Conservation (phyloP, 140 eudicot species). For the Flaveria floridana region DNA sequence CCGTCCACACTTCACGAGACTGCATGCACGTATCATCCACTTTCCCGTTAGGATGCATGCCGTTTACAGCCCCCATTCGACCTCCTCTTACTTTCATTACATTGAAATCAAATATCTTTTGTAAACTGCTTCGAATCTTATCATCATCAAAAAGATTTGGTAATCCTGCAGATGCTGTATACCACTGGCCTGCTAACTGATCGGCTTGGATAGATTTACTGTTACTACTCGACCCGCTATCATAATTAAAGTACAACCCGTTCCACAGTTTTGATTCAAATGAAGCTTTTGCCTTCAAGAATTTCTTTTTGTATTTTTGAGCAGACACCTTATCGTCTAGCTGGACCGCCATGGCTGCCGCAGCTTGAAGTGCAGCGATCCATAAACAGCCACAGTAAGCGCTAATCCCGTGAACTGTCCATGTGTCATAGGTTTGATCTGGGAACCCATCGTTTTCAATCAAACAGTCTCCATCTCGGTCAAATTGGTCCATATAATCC, state of each 20-base stretch:
- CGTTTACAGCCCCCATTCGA: constrained; percentile 95
- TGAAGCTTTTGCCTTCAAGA: constrained; percentile 58
- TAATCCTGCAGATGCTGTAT: constrained; percentile 75
- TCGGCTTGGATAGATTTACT: constrained; percentile 92
- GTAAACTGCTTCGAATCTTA: constrained; percentile 68
- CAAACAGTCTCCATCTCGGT: constrained; percentile 65
- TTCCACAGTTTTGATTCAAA: constrained; percentile 84
- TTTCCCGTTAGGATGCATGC: constrained; percentile 92
- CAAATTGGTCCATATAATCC: constrained; percentile 95
- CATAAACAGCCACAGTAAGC: constrained; percentile 93
- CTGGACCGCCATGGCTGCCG: constrained; percentile 87
- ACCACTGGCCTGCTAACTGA: constrained; percentile 98
- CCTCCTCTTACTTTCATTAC: constrained; percentile 94
- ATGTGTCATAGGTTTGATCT: constrained; percentile 92
- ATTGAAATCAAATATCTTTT: constrained; percentile 75
- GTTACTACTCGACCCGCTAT: constrained; percentile 85
- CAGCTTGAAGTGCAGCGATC: constrained; percentile 97
- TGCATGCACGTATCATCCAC: constrained; percentile 98
- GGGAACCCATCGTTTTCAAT: constrained; percentile 97
- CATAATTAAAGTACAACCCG: constrained; percentile 84
- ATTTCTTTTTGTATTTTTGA: constrained; percentile 68
- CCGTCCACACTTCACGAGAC: constrained; percentile 94
- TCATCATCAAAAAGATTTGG: constrained; percentile 69
- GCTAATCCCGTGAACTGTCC: constrained; percentile 98
- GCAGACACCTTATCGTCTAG: constrained; percentile 71